Percentiles rank a stretch among this genome's conserved stretches.
Conservation (phyloP, 495 filamentous ascomycete species). For the Hypoxylon lienhwacheense region DNA sequence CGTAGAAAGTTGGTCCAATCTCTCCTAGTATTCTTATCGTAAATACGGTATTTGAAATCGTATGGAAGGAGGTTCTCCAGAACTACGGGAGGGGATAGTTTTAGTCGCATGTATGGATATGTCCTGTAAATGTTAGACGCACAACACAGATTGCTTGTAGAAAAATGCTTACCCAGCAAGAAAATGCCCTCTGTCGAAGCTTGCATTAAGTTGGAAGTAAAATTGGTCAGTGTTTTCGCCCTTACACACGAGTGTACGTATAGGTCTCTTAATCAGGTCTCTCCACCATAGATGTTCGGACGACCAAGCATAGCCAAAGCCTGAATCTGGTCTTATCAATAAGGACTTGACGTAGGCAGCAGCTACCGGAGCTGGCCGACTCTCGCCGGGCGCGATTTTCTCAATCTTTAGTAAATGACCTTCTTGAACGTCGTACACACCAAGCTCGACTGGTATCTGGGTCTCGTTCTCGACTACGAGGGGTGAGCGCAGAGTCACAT, state of each 20-base stretch:
- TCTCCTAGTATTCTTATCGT: conserved; percentile 95
- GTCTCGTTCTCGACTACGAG: conserved; percentile 97
- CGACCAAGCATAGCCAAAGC: conserved; percentile 96
- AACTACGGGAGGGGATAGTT: conserved; percentile 87
- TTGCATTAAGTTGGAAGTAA: conserved; percentile 92
- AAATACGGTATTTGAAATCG: conserved; percentile 98
- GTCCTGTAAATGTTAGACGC: conserved; percentile 53
- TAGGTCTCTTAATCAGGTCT: conserved; percentile 80
- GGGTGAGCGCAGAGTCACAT: conserved; percentile 93
- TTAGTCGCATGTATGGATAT: conserved; percentile 93
- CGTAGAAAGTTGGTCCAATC: conserved; percentile 98
- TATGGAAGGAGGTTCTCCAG: conserved; percentile 93
- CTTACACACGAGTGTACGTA: conserved; percentile 80
- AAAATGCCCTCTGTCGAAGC: conserved; percentile 77
- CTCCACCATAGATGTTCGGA: conserved; percentile 87
- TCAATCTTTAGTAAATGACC: conserved; percentile 96
- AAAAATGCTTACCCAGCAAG: conserved; percentile 61
- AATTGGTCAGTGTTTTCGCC: conserved; percentile 86
- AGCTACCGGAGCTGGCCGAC: conserved; percentile 87
- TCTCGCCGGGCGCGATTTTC: conserved; percentile 91
- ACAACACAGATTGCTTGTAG: background rate
- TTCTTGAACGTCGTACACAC: conserved; percentile 86
- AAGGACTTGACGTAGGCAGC: conserved; percentile 88
- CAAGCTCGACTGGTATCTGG: conserved; percentile 92
- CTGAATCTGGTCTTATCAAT: conserved; percentile 90